These are phyloP conservation scores for Penicillium salamii DNA, from an alignment of 495 filamentous ascomycete genomes.

Conservation along the genomic window DNA sequence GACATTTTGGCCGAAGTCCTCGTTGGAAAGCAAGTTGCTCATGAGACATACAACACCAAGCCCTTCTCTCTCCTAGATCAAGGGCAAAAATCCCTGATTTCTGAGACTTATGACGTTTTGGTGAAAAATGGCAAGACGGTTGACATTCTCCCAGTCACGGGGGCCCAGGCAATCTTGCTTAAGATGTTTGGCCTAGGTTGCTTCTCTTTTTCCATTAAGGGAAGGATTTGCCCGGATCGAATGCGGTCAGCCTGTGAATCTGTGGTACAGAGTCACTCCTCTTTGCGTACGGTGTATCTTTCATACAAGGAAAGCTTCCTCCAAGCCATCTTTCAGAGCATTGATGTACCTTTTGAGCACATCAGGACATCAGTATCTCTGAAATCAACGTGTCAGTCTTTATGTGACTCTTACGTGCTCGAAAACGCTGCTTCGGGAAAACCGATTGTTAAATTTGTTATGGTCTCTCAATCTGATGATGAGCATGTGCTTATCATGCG, in stretches of 20 bases:
- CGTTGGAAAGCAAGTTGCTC: background rate
- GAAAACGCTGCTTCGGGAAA: background rate
- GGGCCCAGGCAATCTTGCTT: background rate
- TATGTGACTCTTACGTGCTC: no score
- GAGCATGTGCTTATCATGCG: background rate
- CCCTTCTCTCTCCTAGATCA: background rate
- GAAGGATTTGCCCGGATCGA: background rate
- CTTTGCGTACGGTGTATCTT: no score
- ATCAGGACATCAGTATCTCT: background rate
- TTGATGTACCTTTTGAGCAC: no score
- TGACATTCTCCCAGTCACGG: background rate
- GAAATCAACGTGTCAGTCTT: background rate
- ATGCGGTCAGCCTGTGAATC: background rate
- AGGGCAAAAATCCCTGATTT: no score
- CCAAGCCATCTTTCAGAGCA: no score
- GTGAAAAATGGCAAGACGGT: background rate
- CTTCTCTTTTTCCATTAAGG: background rate
- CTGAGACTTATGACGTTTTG: background rate
- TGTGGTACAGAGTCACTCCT: no score
- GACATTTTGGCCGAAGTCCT: background rate
- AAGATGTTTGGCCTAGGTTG: background rate
- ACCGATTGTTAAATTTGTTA: background rate
- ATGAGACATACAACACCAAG: background rate
- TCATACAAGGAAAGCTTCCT: no score
- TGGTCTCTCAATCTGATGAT: background rate